A percentile compares a stretch with the other conserved stretches of the same genome.
Conservation (phyloP, 305 asterid genomes). For the Solanum aculeatissimum region DNA sequence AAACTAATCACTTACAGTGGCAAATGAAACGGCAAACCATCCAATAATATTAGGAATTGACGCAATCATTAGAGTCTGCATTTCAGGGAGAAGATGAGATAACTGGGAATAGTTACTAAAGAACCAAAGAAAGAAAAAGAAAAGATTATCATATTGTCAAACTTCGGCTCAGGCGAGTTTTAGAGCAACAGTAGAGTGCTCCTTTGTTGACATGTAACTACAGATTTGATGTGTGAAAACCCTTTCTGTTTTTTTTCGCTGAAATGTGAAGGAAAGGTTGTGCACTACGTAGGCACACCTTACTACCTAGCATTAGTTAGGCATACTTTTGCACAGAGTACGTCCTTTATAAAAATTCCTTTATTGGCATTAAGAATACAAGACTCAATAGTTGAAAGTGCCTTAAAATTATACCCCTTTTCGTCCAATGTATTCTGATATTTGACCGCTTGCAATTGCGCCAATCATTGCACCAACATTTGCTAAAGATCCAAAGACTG, state of each 20-base stretch:
- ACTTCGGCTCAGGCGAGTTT: neutral
- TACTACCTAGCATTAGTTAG: neutral
- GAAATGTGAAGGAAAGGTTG: neutral
- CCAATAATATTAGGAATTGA: conserved; percentile 78
- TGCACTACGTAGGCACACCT: neutral
- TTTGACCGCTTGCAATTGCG: conserved; percentile 84
- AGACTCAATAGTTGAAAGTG: neutral
- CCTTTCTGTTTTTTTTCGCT: too few relatives aligned
- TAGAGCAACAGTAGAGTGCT: neutral
- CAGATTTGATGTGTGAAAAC: neutral
- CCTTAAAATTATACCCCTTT: conserved; percentile 54
- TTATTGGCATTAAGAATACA: neutral
- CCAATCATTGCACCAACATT: conserved; percentile 94
- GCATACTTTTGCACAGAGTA: neutral
- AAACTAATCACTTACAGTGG: conserved; percentile 38
- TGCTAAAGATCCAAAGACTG: conserved; percentile 78
- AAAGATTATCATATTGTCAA: neutral
- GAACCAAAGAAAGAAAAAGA: neutral
- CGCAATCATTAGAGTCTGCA: conserved; percentile 85
- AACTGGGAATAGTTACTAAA: neutral
- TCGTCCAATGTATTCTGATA: conserved; percentile 73
- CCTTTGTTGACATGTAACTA: neutral
- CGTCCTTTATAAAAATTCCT: neutral
- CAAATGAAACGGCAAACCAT: conserved; percentile 81
- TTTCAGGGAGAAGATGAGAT: neutral